Evolutionary conservation across 164 flowering plant genomes (phyloP), one percentile per base, ranked within the genome.

Genomic region (Dillenia turbinata): DNA sequence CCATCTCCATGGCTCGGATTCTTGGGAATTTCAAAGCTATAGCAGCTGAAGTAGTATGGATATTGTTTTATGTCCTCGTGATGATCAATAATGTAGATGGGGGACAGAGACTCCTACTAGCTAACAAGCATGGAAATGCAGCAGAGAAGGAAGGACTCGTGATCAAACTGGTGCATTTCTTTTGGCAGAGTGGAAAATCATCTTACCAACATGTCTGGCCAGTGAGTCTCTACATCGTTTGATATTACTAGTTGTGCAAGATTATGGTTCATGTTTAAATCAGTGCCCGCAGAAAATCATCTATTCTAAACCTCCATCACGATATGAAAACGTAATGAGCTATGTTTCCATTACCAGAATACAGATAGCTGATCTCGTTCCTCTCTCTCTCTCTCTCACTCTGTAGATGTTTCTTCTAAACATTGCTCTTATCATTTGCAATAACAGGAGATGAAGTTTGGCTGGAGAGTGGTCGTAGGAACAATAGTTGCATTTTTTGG

Each of bases 131-230:
- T 17, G 60, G 57, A 15, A 47, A 11, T 49, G 9, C n/a, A 6
- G 57, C 43, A 12, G 58, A 73, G 26, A 44, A 51, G 15, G 65
- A 59, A 11, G 74, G 67, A 16, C 15, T 76, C 47, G 0, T 79
- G 5, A 48, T 40, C 14, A 66, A 47, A 57, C n/a, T 69, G 10
- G 22, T 54, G 53, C 51, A 69, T 62, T 78, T 79, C 71, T 60
- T 79, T 0, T 70, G 74, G 80, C 74, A 71, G 65, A 40, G 59
- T 56, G 78, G 73, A 44, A 64, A 69, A 44, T 74, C 82, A 45
- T 65, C 86, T 44, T 73, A 74, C 57, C 64, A 52, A 22, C 89
- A 66, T 62, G 81, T 79, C 67, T 85, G 86, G 89, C 89, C 89
- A 10, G 89, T 85, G 50, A 75, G 77, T 69, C 19, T 54, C n/a